Base-by-base conservation (phyloP, 129 eudicot species). In the Helianthus tuberosus region DNA sequence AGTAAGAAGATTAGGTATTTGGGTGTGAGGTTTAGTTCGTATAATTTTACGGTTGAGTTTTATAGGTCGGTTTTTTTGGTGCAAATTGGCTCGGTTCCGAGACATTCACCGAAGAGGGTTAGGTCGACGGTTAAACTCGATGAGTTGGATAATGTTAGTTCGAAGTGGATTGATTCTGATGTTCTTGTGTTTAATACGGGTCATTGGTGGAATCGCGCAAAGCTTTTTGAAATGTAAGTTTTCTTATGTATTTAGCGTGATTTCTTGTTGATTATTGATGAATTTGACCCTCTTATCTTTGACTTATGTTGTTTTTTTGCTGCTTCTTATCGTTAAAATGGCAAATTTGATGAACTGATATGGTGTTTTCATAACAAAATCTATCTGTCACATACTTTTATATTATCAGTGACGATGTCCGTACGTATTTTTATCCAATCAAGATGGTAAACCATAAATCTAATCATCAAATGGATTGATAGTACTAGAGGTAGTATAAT, bases 201-300 rank as follows among this genome's bases (percentile, higher is more conserved):
- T 35, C 97, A 91, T 70, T 91, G 97, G 97, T 91, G 97, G 97
- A 88, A 86, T 38, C 91, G 85, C 0, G 84, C 88, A 11, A 91
- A 91, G 84, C 95, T 91, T 54, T 91, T 88, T 76, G 84, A 84
- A 69, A 68, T 87, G 94, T 89, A 75, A 86, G 91, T 72, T 14
- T 2, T 71, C 65, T 13, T 44, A 0, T 43, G 13, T 3, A 23
- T 44, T 25, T 54, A 27, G 14, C 48, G 15, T 20, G 8, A 60
- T 62, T 35, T 46, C 11, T 75, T 8, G 68, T 36, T 2, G 1
- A 61, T 61, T 32, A 13, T 61, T 61, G 17, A 61, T 60, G 4
- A 38, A 63, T 39, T 75, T 43, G 13, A 38, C 25, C 5, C 14
- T 11, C 29, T 53, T 36, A 32, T 15, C 27, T 70, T 15, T 14